Conservation (phyloP, 305 asterid genomes). For the Plantago rigida region DNA sequence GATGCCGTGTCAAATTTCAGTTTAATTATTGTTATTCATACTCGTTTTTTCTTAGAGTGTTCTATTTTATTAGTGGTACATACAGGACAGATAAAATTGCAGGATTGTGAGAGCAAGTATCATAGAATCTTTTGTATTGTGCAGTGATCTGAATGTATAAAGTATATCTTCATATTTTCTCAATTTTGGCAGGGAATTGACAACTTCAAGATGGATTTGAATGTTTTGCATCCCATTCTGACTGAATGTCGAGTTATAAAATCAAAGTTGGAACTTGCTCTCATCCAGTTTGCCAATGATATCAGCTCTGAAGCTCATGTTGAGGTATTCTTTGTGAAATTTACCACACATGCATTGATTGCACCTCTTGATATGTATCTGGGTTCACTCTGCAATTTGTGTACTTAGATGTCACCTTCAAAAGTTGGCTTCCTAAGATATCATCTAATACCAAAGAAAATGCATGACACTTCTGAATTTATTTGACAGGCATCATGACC, state of each 20-base stretch:
- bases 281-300: constrained; percentile 90
- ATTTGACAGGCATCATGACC: too few relatives aligned
- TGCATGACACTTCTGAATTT: too few relatives aligned
- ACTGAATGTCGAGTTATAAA: constrained; percentile 86
- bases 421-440: background rate
- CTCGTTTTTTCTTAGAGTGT: background rate
- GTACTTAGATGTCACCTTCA: background rate
- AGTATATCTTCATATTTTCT: constrained; percentile 20
- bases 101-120: constrained; percentile 5
- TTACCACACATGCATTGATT: constrained; percentile 7
- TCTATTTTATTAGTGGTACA: background rate
- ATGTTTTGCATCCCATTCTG: constrained; percentile 72
- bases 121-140: constrained; percentile 10
- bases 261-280: constrained; percentile 62
- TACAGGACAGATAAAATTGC: background rate
- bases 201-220: constrained; percentile 55
- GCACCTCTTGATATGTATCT: background rate
- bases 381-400: background rate
- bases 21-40: background rate
- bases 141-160: constrained; percentile 14
- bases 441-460: background rate
- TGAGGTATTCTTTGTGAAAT: constrained; percentile 49
- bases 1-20: background rate
- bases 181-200: constrained; percentile 57
- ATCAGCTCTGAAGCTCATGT: constrained; percentile 98